A percentile compares a stretch with the other conserved stretches of the same genome.
Evolutionary conservation across 2,329 filamentous ascomycete species (phyloP).

Genomic region (Neocatenulostroma microsporum): DNA sequence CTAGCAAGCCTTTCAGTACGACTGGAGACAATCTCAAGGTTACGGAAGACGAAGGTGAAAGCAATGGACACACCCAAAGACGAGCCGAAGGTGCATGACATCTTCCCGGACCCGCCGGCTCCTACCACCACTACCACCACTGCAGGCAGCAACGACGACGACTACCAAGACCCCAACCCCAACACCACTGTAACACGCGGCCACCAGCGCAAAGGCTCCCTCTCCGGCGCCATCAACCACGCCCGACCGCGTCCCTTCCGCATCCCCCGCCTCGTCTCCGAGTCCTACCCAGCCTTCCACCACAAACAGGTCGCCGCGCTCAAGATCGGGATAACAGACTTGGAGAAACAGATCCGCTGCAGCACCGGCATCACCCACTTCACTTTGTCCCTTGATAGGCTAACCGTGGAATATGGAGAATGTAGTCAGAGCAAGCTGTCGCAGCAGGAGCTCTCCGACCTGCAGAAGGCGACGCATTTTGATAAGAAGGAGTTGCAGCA

Average conservation of each 20-base stretch:
- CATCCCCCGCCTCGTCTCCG: constrained; percentile 26
- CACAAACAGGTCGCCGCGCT: constrained; percentile 6
- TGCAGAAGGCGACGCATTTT: constrained; percentile 96
- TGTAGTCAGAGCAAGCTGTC: constrained; percentile 94
- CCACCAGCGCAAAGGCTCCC: constrained; percentile 8
- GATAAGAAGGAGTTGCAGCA: constrained; percentile 99
- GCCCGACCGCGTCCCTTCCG: constrained; percentile 28
- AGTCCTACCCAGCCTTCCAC: constrained; percentile 22
- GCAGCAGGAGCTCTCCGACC: constrained; percentile 86
- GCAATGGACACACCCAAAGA: constrained; percentile 15
- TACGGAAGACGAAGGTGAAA: too few species aligned
- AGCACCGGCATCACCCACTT: constrained; percentile 22
- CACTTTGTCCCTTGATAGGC: constrained; percentile 21
- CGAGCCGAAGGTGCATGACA: constrained; percentile 21
- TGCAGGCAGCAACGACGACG: constrained; percentile 1
- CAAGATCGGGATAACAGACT: constrained; percentile 27
- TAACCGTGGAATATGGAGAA: constrained; percentile 25
- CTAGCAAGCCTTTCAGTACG: constrained; percentile 1
- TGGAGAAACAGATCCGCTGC: constrained; percentile 25
- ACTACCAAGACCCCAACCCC: constrained; percentile 6
- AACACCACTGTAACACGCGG: constrained; percentile 7
- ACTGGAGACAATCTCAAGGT: too few species aligned
- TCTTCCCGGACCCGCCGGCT: constrained; percentile 11
- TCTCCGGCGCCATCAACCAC: constrained; percentile 22
- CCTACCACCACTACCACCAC: too few species aligned